Evolutionary conservation across 768 basidiomycete species (phyloP), one percentile per base, ranked within the genome.

Genomic region (Tylopilus subfusipes): DNA sequence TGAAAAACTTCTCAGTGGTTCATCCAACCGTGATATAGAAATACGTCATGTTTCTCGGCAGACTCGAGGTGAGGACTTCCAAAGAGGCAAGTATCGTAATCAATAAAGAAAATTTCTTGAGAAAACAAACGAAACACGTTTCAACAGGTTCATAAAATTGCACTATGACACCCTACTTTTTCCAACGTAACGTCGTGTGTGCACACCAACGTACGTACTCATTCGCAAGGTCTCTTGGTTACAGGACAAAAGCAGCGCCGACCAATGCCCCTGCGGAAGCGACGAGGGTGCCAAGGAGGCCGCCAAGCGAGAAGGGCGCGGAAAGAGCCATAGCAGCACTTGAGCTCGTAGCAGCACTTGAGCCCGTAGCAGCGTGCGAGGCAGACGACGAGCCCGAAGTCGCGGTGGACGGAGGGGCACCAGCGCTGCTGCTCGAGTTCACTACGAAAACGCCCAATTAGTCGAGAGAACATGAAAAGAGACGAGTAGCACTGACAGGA

Each of bases 181-280:
- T 7, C 3, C 16, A 11, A 52, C 50, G 42, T 52, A 44, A 52
- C 21, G 22, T 19, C 4, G 34, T n/a, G 19, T 38, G 19, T 38
- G n/a, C 38, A 38, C 6, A 19, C 18, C 11, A 29, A 5, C 9
- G 7, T 27, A 40, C 36, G 4, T n/a, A 18, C 12, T 12, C 42
- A 18, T 16, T 16, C 34, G 42, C 52, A 9, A 22, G 11, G 7
- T 7, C 24, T 4, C 21, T n/a, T 44, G 39, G 44, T 58, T 50
- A 70, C 49, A 71, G 19, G 13, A 66, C 49, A 3, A 70, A 30
- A 5, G 57, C 64, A 5, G 68, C 66, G 21, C 68, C 68, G 3
- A 64, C 40, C 45, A 70, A 50, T 5, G 54, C 56, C 22, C 66
- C 70, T 16, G 62, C 66, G 1, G 68, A 68, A 10, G 61, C 61